Conservation (phyloP, 495 filamentous ascomycete genomes). For the Mycothermus thermophilus region DNA sequence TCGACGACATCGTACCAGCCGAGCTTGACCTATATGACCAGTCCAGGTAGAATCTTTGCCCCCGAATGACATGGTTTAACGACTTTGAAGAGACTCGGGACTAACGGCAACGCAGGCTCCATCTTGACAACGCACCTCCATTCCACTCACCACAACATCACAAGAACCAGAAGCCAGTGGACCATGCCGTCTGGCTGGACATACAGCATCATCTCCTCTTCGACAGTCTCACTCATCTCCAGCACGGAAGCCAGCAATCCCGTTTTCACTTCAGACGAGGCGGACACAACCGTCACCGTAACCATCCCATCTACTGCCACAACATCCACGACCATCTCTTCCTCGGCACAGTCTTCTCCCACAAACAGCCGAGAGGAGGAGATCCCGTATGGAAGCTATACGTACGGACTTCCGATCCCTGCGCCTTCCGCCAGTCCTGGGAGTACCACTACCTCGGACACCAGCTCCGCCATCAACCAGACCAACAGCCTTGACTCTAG, state of each 20-base stretch:
- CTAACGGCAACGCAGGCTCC: too few species aligned
- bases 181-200: conserved; percentile 1
- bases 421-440: too few species aligned
- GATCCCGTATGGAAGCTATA: conserved; percentile 3
- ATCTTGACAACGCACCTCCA: neutral
- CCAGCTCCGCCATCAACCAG: neutral
- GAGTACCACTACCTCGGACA: too few species aligned
- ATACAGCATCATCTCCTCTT: neutral
- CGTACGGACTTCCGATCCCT: neutral
- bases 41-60: neutral
- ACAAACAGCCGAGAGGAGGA: neutral
- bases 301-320: neutral
- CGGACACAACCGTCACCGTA: neutral
- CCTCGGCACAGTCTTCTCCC: neutral
- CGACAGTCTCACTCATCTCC: neutral
- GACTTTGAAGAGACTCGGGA: neutral
- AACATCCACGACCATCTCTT: neutral
- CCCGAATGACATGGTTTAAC: neutral
- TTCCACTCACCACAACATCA: neutral
- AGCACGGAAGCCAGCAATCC: conserved; percentile 4
- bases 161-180: neutral
- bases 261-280: conserved; percentile 2
- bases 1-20: neutral
- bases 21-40: conserved; percentile 8
- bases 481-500: too few species aligned